Percentiles rank a stretch among this genome's conserved stretches.
phyloP scores from a whole-genome alignment of 305 asterid species.

The Fraxinus velutina region DNA sequence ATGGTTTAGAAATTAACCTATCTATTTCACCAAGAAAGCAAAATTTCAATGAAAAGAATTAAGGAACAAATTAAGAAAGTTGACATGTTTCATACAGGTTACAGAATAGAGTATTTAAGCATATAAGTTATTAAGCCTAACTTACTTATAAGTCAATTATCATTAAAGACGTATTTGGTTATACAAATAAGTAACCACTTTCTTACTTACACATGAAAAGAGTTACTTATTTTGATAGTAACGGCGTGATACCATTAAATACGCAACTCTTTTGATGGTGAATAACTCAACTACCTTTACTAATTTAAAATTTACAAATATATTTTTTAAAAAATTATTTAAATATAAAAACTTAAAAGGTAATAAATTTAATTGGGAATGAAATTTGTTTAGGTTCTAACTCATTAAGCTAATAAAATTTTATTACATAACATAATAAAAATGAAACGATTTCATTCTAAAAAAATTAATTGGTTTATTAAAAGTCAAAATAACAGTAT shows the following conservation, averaged over 20 bases:
- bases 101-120: neutral
- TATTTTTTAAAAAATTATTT: neutral
- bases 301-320: neutral
- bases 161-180: neutral
- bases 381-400: neutral
- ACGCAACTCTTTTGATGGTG: neutral
- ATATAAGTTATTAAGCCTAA: neutral
- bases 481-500: neutral
- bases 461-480: neutral
- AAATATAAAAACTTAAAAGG: neutral
- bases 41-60: conserved; percentile 11
- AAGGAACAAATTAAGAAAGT: conserved; percentile 7
- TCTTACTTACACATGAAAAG: neutral
- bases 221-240: neutral
- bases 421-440: neutral
- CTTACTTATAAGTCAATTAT: neutral
- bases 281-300: neutral
- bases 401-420: neutral
- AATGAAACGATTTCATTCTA: neutral
- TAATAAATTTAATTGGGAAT: neutral
- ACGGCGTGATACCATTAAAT: neutral
- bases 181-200: neutral
- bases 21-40: conserved; percentile 23
- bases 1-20: conserved; percentile 24
- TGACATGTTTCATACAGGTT: neutral